Percentiles rank a stretch among this genome's conserved stretches.
phyloP scores from a whole-genome alignment of 148 eudicot species.

The Hydrangea macrophylla region DNA sequence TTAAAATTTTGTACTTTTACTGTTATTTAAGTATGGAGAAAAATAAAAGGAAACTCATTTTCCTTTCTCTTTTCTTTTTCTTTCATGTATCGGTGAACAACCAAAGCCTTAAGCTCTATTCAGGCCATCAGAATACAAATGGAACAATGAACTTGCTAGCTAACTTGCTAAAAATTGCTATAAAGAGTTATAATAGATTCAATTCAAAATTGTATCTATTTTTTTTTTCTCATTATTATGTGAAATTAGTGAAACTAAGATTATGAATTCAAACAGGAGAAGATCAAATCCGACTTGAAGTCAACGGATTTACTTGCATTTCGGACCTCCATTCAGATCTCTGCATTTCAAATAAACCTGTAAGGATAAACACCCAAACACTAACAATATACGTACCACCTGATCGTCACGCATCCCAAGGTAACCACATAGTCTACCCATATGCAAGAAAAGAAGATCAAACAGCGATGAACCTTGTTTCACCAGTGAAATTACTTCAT shows the following conservation, averaged over 20 bases:
- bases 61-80: too few relatives aligned
- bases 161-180: background rate
- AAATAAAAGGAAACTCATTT: too few relatives aligned
- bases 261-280: constrained; percentile 16
- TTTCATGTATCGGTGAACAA: too few relatives aligned
- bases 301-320: constrained; percentile 33
- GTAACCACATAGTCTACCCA: constrained; percentile 25
- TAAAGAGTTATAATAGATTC: too few relatives aligned
- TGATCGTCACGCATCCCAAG: background rate
- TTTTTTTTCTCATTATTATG: background rate
- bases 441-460: constrained; percentile 50
- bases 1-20: too few relatives aligned
- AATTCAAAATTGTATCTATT: too few relatives aligned
- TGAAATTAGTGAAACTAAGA: background rate
- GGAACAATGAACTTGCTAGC: too few relatives aligned
- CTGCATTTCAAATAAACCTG: constrained; percentile 31
- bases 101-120: too few relatives aligned
- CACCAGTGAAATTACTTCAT: constrained; percentile 39
- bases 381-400: constrained; percentile 27
- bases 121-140: too few relatives aligned
- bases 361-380: constrained; percentile 19
- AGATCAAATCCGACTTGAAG: constrained; percentile 25
- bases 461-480: constrained; percentile 30
- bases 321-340: constrained; percentile 21
- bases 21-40: too few relatives aligned